Evolutionary conservation across 306 rosid species (phyloP).

Genomic region (Argentina anserina): DNA sequence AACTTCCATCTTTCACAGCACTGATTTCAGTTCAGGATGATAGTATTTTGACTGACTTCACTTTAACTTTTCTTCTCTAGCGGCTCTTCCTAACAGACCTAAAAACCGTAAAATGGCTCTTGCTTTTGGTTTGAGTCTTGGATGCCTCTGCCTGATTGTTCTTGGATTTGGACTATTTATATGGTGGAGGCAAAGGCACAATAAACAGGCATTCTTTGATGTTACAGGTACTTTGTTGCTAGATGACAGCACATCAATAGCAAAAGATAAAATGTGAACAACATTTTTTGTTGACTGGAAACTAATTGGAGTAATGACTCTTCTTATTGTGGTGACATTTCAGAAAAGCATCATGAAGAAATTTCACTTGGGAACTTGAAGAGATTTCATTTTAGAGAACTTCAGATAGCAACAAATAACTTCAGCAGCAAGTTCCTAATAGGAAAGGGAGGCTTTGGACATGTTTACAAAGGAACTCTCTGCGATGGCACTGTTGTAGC

Average conservation of each 20-base stretch:
- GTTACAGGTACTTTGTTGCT: constrained; percentile 59
- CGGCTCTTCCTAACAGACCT: constrained; percentile 45
- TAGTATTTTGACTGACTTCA: constrained; percentile 25
- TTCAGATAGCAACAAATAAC: constrained; percentile 78
- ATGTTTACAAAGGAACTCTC: constrained; percentile 88
- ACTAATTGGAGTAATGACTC: background rate
- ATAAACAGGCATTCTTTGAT: constrained; percentile 71
- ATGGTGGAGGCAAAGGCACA: constrained; percentile 80
- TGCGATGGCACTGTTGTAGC: constrained; percentile 77
- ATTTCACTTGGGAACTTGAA: constrained; percentile 85
- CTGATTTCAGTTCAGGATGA: background rate
- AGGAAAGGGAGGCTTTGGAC: constrained; percentile 91
- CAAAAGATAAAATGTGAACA: background rate
- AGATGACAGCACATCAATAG: background rate
- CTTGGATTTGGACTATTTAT: constrained; percentile 68
- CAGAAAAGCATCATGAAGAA: constrained; percentile 78
- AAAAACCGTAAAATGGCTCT: constrained; percentile 73
- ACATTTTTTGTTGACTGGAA: background rate
- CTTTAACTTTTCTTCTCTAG: constrained; percentile 43
- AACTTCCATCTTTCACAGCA: background rate
- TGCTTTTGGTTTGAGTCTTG: constrained; percentile 80
- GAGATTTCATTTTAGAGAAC: constrained; percentile 82
- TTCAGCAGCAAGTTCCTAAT: constrained; percentile 84
- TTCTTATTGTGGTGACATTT: constrained; percentile 13
- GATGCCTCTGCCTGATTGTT: constrained; percentile 73